Conservation (phyloP, 129 eudicot genomes). For the Mikania micrantha region DNA sequence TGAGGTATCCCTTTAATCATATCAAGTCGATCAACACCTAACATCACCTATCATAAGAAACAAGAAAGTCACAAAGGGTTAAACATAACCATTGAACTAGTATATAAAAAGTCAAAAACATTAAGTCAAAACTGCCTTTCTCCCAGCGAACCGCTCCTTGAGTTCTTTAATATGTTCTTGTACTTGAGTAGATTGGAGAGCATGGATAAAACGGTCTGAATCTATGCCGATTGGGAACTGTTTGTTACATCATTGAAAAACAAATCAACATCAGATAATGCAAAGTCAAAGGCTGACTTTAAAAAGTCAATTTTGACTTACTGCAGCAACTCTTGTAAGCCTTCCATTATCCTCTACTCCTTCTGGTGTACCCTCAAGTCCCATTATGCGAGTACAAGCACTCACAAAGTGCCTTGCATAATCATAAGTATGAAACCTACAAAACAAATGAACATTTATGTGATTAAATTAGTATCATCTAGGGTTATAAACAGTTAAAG, state of each 20-base stretch:
- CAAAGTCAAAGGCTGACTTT: constrained; percentile 1
- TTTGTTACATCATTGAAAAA: not conserved
- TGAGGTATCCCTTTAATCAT: constrained; percentile 97
- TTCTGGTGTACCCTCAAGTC: constrained; percentile 98
- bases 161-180: constrained; percentile 65
- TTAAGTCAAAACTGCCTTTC: constrained; percentile 55
- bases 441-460: not conserved
- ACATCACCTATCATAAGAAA: constrained; percentile 58
- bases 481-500: too few relatives aligned
- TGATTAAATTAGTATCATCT: not conserved
- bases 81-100: not conserved
- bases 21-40: constrained; percentile 96
- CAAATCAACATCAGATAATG: constrained; percentile 16
- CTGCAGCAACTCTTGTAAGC: constrained; percentile 93
- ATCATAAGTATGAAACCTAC: constrained; percentile 91
- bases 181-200: constrained; percentile 56
- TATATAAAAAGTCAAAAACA: not conserved
- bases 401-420: constrained; percentile 98
- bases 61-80: not conserved
- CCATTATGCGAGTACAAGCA: constrained; percentile 93
- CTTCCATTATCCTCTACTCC: constrained; percentile 97
- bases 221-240: constrained; percentile 99
- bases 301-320: constrained; percentile 30
- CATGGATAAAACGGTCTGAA: constrained; percentile 79
- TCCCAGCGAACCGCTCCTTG: constrained; percentile 75